Base-by-base conservation (phyloP, 495 filamentous ascomycete species). In the Gamarada debralockiae region DNA sequence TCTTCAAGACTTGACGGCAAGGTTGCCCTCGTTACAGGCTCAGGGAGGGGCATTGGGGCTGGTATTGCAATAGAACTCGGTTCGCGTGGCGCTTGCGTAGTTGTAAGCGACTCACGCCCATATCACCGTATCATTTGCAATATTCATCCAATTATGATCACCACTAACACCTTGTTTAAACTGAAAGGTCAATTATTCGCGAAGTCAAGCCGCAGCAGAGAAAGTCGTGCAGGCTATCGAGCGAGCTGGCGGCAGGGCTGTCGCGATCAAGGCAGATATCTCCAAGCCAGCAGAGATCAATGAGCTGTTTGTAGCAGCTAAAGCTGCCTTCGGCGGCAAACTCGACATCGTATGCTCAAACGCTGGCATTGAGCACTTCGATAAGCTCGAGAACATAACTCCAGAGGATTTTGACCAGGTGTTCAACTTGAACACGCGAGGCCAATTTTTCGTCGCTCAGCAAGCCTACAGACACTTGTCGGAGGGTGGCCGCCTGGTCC, bases 131-230 rank as follows among this genome's bases (percentile, higher is more conserved):
- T n/a, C n/a, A n/a, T n/a, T n/a, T n/a, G n/a, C n/a, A n/a, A n/a
- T n/a, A n/a, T n/a, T n/a, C n/a, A n/a, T n/a, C n/a, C n/a, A n/a
- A n/a, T n/a, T n/a, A n/a, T n/a, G n/a, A n/a, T n/a, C n/a, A n/a
- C n/a, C n/a, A n/a, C n/a, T n/a, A n/a, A n/a, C n/a, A n/a, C n/a
- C n/a, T n/a, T n/a, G n/a, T n/a, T n/a, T n/a, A n/a, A n/a, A n/a
- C n/a, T n/a, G n/a, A n/a, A n/a, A n/a, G n/a, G 79, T 92, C 69
- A 92, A 92, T 79, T 92, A 89, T 68, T 79, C 81, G 57, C 79
- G 79, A 61, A 81, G 77, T 57, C 72, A 74, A 15, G 70, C 71
- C 13, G 75, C 79, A 14, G 88, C 88, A 33, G 74, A 87, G 15
- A 75, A 83, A 60, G 80, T 87, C 43, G 81, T 83, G 54, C 52